Conservation (phyloP, 768 basidiomycete species). For the Russula dissimulans region DNA sequence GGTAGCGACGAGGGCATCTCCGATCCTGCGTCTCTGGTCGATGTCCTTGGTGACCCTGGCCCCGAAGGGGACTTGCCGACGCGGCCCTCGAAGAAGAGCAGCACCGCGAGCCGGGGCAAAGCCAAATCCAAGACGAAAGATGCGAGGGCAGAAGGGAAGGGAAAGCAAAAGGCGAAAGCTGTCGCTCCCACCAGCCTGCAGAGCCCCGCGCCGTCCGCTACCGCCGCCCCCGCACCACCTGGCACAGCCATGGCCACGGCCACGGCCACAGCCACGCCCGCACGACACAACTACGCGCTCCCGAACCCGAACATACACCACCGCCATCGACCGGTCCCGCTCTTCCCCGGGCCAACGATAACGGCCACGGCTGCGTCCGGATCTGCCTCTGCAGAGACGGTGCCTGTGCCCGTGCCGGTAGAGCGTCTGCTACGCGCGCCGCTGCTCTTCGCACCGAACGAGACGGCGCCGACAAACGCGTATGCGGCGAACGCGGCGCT, state of each 20-base stretch:
- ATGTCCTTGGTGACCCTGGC: background rate
- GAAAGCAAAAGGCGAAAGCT: background rate
- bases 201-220: background rate
- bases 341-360: constrained; percentile 34
- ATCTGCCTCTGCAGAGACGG: background rate
- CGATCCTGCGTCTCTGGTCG: background rate
- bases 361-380: constrained; percentile 21
- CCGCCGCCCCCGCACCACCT: background rate
- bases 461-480: constrained; percentile 42
- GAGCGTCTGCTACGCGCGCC: constrained; percentile 52
- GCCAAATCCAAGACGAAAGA: background rate
- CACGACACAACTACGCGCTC: constrained; percentile 47
- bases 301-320: constrained; percentile 64
- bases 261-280: constrained; percentile 29
- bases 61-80: constrained; percentile 21
- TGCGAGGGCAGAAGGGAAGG: background rate
- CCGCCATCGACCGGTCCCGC: constrained; percentile 58
- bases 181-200: background rate
- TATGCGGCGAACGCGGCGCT: constrained; percentile 42
- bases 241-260: too few relatives aligned
- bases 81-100: constrained; percentile 22
- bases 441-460: constrained; percentile 37
- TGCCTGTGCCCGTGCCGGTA: constrained; percentile 24
- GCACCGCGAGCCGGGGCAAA: constrained; percentile 1
- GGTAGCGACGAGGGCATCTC: background rate